These are phyloP conservation scores for Gracilaria domingensis DNA, from an alignment of 23 red algal species.

Conservation along the genomic window DNA sequence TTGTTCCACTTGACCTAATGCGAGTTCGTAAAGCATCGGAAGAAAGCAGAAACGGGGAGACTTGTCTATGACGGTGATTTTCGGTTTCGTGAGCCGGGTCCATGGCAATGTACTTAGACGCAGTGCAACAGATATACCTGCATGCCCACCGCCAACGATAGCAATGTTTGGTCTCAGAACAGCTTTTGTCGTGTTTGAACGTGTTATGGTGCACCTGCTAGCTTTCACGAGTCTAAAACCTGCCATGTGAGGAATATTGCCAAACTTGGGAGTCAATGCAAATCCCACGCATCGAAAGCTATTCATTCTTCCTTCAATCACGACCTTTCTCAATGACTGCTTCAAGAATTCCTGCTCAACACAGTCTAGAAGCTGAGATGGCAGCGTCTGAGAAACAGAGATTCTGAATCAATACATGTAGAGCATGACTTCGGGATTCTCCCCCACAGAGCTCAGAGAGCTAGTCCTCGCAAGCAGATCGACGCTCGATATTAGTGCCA, in stretches of 20 bases:
- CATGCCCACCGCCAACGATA: constrained; percentile 94
- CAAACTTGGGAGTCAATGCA: background rate
- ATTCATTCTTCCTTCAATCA: background rate
- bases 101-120: constrained; percentile 83
- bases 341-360: no score
- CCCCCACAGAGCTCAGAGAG: no score
- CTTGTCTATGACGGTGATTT: constrained; percentile 87
- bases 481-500: no score
- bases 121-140: constrained; percentile 88
- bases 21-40: constrained; percentile 97
- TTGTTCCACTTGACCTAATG: constrained; percentile 67
- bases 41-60: constrained; percentile 89
- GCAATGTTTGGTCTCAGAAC: constrained; percentile 82
- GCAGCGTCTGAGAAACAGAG: no score
- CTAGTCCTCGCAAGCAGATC: no score
- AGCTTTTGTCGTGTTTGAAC: constrained; percentile 36
- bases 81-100: constrained; percentile 81
- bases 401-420: no score
- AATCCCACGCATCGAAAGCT: background rate
- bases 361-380: no score
- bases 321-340: no score
- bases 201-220: background rate
- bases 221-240: background rate
- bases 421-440: no score
- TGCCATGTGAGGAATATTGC: background rate